Evolutionary conservation across 176 grass and related monocot species (phyloP).

Genomic region (Dactylis glomerata): DNA sequence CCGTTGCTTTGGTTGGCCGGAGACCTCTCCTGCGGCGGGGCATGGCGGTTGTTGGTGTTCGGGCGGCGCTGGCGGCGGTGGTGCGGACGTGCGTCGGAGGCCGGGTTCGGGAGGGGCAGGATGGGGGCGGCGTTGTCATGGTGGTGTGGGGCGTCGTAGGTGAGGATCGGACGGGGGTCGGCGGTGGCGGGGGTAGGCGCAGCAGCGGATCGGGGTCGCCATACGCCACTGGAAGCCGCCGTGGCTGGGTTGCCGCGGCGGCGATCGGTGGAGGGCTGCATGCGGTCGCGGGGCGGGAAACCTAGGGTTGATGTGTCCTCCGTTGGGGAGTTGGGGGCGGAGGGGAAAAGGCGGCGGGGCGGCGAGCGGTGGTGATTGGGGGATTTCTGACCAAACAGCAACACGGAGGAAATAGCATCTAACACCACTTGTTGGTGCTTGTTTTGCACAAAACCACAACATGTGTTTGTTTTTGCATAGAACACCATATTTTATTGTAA

Average conservation of each 20-base stretch:
- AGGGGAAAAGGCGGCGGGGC: background rate
- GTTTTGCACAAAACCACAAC: too few relatives aligned
- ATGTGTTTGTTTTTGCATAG: too few relatives aligned
- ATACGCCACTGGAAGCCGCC: conserved; percentile 38
- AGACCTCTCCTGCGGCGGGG: background rate
- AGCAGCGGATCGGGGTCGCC: conserved; percentile 48
- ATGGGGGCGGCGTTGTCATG: background rate
- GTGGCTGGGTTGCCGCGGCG: conserved; percentile 26
- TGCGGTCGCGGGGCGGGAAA: conserved; percentile 17
- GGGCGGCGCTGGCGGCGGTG: conserved; percentile 31
- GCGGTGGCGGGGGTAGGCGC: background rate
- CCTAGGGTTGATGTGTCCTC: conserved; percentile 14
- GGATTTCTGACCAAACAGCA: too few relatives aligned
- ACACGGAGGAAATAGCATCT: too few relatives aligned
- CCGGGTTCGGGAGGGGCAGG: conserved; percentile 15
- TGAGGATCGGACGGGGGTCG: background rate
- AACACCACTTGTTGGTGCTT: too few relatives aligned
- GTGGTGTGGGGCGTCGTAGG: background rate
- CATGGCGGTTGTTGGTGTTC: background rate
- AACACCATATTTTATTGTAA: too few relatives aligned
- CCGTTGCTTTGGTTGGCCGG: background rate
- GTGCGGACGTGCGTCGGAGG: background rate
- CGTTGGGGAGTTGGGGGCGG: background rate
- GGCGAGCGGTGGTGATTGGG: background rate
- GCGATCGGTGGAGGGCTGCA: conserved; percentile 33